Conservation (phyloP, 1,284 basidiomycete genomes). For the Sporisorium scitamineum region DNA sequence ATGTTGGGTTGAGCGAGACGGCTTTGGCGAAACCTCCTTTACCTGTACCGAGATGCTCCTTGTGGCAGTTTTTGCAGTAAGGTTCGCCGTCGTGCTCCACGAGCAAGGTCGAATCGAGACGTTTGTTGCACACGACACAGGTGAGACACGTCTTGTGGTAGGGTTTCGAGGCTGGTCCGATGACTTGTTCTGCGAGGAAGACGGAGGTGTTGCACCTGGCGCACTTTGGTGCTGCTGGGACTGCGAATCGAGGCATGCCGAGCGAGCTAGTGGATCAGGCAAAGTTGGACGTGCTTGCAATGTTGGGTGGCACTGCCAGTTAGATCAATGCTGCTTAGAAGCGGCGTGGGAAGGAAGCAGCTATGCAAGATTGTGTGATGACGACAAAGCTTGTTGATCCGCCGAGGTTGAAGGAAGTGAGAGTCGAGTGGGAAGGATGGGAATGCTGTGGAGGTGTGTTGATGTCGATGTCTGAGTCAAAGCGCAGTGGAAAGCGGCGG, state of each 20-base stretch:
- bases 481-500: conserved; percentile 6
- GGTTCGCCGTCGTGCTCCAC: conserved; percentile 68
- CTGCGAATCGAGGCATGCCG: conserved; percentile 55
- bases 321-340: not conserved
- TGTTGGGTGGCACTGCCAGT: not conserved
- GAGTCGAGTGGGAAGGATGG: not conserved
- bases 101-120: conserved; percentile 65
- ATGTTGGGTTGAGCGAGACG: conserved; percentile 60
- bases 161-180: conserved; percentile 63
- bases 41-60: conserved; percentile 65
- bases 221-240: conserved; percentile 64
- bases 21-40: conserved; percentile 66
- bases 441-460: conserved; percentile 31
- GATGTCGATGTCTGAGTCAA: conserved; percentile 13
- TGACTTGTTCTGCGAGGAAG: conserved; percentile 66
- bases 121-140: conserved; percentile 65
- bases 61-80: conserved; percentile 68
- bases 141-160: conserved; percentile 68
- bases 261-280: not conserved
- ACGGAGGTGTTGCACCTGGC: conserved; percentile 65
- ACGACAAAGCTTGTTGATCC: too few relatives aligned
- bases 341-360: too few relatives aligned
- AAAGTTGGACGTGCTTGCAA: too few relatives aligned
- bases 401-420: not conserved
- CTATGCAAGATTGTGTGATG: too few relatives aligned